Evolutionary conservation across 768 basidiomycete genomes (phyloP), one percentile per base, ranked within the genome.

Genomic region (Boletus vinaceobasis): DNA sequence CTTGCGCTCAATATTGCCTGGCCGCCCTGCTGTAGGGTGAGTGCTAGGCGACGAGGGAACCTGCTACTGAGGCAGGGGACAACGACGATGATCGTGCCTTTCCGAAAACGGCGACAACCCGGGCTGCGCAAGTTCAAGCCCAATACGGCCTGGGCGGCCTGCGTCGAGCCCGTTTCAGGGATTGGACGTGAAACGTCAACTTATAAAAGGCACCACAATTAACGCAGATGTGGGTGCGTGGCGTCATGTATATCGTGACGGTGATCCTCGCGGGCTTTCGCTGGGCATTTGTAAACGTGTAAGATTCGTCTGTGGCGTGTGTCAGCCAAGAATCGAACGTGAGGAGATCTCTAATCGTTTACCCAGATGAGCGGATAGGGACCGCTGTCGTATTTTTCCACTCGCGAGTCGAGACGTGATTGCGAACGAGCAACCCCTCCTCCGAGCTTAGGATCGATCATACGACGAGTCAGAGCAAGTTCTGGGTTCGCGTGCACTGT

Each of bases 231-330:
- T 73, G 65, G 0, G 76, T 77, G 39, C 74, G 65, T 7, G 69
- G 70, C 10, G 75, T 76, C 62, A 78, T 73, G 39, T 77, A 58
- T 61, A 81, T 79, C 15, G 74, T 69, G 5, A 68, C 72, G 8
- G 68, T 67, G 45, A 81, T 59, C 48, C 65, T 64, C 21, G 73
- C 70, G 36, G 80, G 79, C 23, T 63, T 31, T 82, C 44, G 68
- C 66, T 29, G 77, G 74, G 64, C 78, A 71, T 61, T 81, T 76
- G 61, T 78, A 77, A 23, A 79, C 19, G 63, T 0, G 74, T 68
- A 52, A 79, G 62, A 60, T 79, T 77, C 15, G 77, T 73, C 75
- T 76, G 76, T 73, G 21, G 36, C 27, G 36, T 2, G 33, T 21
- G 26, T 38, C 54, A 32, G 19, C 40, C n/a, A 38, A 10, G 27